A percentile compares a stretch with the other conserved stretches of the same genome.
Conservation (phyloP, 2,329 filamentous ascomycete species). For the Aspergillus sergii region DNA sequence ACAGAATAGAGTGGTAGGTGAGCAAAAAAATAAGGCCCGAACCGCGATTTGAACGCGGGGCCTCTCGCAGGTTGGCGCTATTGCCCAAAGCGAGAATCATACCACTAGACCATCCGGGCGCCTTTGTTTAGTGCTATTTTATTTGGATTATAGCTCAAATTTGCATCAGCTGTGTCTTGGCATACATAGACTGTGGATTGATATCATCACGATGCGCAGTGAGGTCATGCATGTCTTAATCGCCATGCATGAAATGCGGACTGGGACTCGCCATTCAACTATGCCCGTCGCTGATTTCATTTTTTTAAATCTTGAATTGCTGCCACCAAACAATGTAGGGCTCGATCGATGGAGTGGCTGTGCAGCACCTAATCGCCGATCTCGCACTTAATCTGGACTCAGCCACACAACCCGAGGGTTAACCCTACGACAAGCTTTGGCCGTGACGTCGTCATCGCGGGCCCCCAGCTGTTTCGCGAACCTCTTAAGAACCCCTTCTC, state of each 20-base stretch:
- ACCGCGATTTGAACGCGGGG: background rate
- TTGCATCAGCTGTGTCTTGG: background rate
- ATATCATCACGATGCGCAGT: background rate
- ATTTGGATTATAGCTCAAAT: background rate
- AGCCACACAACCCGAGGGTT: background rate
- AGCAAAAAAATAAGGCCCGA: background rate
- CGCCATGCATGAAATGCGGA: background rate
- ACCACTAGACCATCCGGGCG: background rate
- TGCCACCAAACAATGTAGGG: background rate
- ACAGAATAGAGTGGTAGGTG: too few species aligned
- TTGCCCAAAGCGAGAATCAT: background rate
- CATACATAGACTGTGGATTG: background rate
- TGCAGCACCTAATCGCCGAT: background rate
- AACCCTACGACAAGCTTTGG: constrained; percentile 4
- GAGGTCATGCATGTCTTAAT: background rate
- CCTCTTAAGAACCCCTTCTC: background rate
- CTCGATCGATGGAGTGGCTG: background rate
- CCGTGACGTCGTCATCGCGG: constrained; percentile 7
- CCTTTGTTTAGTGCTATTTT: background rate
- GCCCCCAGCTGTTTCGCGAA: background rate
- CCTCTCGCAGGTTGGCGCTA: background rate
- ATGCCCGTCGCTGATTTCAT: background rate
- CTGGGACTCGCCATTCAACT: background rate
- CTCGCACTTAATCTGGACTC: background rate
- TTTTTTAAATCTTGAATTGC: background rate